Evolutionary conservation across 306 rosid genomes (phyloP), one percentile per base, ranked within the genome.

Genomic region (Rosa rugosa): DNA sequence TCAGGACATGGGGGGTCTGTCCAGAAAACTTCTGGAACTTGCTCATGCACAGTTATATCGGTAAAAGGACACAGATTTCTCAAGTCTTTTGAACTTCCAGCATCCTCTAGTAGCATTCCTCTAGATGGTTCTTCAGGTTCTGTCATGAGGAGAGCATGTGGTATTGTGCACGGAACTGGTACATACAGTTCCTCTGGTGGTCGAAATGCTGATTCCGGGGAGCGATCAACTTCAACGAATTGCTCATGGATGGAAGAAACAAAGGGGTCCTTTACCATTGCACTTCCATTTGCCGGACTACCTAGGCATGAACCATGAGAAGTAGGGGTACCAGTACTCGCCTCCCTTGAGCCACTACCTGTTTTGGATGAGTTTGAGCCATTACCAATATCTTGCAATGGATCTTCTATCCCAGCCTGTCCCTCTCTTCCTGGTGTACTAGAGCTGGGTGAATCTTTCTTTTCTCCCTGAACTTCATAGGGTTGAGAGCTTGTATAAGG

Each of bases 251-350:
- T 62, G 78, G 86, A 63, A 67, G 89, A 59, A 80, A 79, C 38
- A 59, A 69, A 79, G 38, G 78, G 83, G 67, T 92, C 83, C 70
- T 86, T 91, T 40, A 73, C 54, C 4, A 77, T 45, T 9, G 84
- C 71, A 80, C 73, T 86, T 86, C 84, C 96, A 31, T 67, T 72
- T 42, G 83, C 88, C 23, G 94, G 98, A 79, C 92, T 88, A 72
- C 87, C 90, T 45, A 92, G 96, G 80, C 91, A 95, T 25, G 98
- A 92, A 72, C 90, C 94, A 18, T 87, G 90, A 57, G 94, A 91
- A 79, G 90, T 86, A 56, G 94, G 97, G 56, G 86, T 90, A 73
- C 91, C 86, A 16, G 81, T 86, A 71, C 96, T 90, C 71, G 84
- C 96, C 84, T 91, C 96, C 68, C 90, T 85, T 8, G 98, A 95